phyloP scores from a whole-genome alignment of 1,284 basidiomycete species.

The Cerioporus squamosus region DNA sequence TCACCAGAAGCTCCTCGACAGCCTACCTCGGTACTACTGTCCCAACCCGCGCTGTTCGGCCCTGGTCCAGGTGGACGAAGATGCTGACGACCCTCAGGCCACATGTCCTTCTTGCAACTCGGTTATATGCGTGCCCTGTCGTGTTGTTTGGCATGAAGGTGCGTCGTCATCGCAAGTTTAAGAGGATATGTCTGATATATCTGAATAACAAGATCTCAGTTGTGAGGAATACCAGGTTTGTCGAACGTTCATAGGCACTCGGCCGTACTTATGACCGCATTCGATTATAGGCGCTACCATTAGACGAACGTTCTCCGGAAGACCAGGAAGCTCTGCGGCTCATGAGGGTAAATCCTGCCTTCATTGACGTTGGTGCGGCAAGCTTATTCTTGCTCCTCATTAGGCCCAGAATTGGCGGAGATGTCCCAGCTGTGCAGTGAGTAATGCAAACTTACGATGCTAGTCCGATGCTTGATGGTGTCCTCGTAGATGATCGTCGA shows the following conservation, averaged over 20 bases:
- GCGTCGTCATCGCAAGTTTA: slow-evolving; percentile 1
- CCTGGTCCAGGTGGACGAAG: slow-evolving; percentile 41
- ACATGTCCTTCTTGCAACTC: slow-evolving; percentile 39
- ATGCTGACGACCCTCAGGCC: slow-evolving; percentile 39
- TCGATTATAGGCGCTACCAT: slow-evolving; percentile 38
- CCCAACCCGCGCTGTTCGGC: slow-evolving; percentile 45
- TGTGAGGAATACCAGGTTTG: slow-evolving; percentile 43
- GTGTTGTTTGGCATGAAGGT: slow-evolving; percentile 43
- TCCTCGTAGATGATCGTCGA: slow-evolving; percentile 34
- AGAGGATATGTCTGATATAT: background rate
- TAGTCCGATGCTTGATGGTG: background rate
- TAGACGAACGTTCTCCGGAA: slow-evolving; percentile 45
- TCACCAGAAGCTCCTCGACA: slow-evolving; percentile 43
- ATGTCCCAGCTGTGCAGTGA: slow-evolving; percentile 42
- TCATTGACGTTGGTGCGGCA: background rate
- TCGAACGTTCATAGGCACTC: background rate
- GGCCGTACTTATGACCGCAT: background rate
- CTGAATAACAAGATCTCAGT: slow-evolving; percentile 32
- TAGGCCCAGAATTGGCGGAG: slow-evolving; percentile 45
- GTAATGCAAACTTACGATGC: background rate
- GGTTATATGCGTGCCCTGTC: slow-evolving; percentile 42
- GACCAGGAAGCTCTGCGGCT: slow-evolving; percentile 43
- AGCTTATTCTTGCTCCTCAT: background rate
- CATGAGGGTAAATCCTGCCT: slow-evolving; percentile 33
- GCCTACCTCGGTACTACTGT: slow-evolving; percentile 42